Conservation (phyloP, 2,329 filamentous ascomycete genomes). For the Colletotrichum camelliae region DNA sequence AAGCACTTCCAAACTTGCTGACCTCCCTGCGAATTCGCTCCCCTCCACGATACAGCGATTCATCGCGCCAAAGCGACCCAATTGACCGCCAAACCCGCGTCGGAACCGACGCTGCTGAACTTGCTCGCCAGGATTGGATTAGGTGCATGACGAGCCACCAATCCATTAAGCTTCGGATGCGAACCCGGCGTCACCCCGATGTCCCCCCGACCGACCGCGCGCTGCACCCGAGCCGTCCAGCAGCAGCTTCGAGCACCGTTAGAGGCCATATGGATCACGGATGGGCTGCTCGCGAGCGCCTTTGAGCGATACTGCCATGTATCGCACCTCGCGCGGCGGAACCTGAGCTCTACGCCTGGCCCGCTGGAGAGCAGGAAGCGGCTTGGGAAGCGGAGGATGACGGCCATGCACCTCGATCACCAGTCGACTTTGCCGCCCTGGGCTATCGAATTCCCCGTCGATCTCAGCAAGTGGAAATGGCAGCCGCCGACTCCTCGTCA, state of each 20-base stretch:
- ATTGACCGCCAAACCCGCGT: not conserved
- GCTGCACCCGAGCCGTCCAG: slow-evolving; percentile 54
- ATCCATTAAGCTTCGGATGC: not conserved
- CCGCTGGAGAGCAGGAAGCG: slow-evolving; percentile 61
- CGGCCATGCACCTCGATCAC: slow-evolving; percentile 50
- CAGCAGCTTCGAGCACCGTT: slow-evolving; percentile 37
- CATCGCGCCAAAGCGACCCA: not conserved
- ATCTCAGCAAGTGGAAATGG: slow-evolving; percentile 58
- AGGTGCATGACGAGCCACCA: not conserved
- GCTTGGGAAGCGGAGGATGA: slow-evolving; percentile 59
- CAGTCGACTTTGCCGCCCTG: slow-evolving; percentile 45
- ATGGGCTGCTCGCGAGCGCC: slow-evolving; percentile 56
- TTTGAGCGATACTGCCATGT: slow-evolving; percentile 50
- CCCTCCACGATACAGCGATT: not conserved
- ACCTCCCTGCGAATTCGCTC: not conserved
- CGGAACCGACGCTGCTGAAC: not conserved
- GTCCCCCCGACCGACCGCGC: slow-evolving; percentile 34
- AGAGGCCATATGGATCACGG: slow-evolving; percentile 64
- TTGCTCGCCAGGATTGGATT: not conserved
- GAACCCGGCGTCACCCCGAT: not conserved
- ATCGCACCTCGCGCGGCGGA: slow-evolving; percentile 31
- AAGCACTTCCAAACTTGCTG: not conserved
- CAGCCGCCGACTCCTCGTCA: slow-evolving; percentile 46
- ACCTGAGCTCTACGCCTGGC: slow-evolving; percentile 50
- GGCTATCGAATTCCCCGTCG: slow-evolving; percentile 49